Percentiles rank a stretch among this genome's conserved stretches.
Evolutionary conservation across 805 yeast genomes (phyloP).

Genomic region (Candida chauliodis): DNA sequence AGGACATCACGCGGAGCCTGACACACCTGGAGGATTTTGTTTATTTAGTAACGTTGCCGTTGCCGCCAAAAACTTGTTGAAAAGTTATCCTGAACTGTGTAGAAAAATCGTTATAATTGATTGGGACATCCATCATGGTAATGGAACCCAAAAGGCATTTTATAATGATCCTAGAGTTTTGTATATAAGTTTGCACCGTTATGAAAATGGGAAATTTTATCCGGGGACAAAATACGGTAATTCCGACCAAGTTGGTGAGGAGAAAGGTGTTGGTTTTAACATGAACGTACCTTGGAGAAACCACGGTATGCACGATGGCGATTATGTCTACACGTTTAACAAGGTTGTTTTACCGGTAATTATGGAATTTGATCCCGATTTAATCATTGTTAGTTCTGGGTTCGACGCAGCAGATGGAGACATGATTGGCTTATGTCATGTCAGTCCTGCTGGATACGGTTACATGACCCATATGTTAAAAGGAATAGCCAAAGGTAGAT

Average conservation of each 20-base stretch:
- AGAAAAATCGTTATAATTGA: slow-evolving; percentile 80
- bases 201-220: slow-evolving; percentile 86
- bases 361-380: slow-evolving; percentile 85
- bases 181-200: slow-evolving; percentile 88
- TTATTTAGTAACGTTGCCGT: slow-evolving; percentile 95
- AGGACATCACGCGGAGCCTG: slow-evolving; percentile 99
- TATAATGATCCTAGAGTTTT: slow-evolving; percentile 85
- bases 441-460: slow-evolving; percentile 93
- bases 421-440: slow-evolving; percentile 93
- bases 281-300: slow-evolving; percentile 93
- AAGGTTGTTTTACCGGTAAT: slow-evolving; percentile 85
- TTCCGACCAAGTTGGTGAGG: slow-evolving; percentile 78
- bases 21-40: slow-evolving; percentile 95
- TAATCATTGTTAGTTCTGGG: slow-evolving; percentile 90
- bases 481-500: slow-evolving; percentile 80
- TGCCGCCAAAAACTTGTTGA: slow-evolving; percentile 83
- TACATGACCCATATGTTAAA: slow-evolving; percentile 93
- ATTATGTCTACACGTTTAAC: slow-evolving; percentile 87
- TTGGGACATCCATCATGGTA: slow-evolving; percentile 99
- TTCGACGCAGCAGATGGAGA: slow-evolving; percentile 99
- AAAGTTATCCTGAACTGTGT: slow-evolving; percentile 83
- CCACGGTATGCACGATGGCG: slow-evolving; percentile 93
- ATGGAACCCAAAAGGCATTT: slow-evolving; percentile 95
- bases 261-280: slow-evolving; percentile 79
- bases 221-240: slow-evolving; percentile 92